Evolutionary conservation across 2,329 filamentous ascomycete genomes (phyloP).

Genomic region (Calycina herbarum): DNA sequence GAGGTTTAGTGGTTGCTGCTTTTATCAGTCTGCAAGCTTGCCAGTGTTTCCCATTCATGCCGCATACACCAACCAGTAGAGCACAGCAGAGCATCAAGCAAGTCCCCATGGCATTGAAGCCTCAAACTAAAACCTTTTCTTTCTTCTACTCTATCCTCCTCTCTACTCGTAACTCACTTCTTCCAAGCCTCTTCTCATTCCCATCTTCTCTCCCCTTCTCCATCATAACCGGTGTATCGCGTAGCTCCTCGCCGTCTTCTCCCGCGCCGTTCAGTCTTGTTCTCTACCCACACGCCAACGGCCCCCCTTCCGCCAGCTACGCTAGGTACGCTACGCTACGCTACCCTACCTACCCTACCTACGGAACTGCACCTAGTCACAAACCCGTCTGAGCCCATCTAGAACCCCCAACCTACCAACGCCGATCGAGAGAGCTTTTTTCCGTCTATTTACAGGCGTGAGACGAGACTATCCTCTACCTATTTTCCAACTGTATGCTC

Average conservation of each 20-base stretch:
- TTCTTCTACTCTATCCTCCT: background rate
- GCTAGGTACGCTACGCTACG: no score
- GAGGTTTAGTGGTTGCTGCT: background rate
- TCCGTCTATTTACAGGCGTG: background rate
- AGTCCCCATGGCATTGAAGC: background rate
- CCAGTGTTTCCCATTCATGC: background rate
- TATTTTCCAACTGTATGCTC: background rate
- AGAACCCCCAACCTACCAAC: background rate
- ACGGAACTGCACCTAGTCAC: no score
- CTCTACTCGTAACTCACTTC: background rate
- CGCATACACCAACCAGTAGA: background rate
- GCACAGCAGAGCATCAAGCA: background rate
- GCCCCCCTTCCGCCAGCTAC: no score
- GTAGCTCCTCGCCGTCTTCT: no score
- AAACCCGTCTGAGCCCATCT: no score
- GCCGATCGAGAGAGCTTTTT: background rate
- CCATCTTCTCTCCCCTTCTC: no score
- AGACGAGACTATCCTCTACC: background rate
- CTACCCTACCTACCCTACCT: no score
- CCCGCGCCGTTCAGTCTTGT: no score
- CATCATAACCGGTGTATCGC: no score
- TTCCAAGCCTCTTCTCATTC: no score
- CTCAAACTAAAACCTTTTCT: background rate
- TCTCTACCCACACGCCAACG: no score
- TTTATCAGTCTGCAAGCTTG: background rate